phyloP scores from a whole-genome alignment of 1,139 yeast genomes.

The Yamadazyma buinensis region DNA sequence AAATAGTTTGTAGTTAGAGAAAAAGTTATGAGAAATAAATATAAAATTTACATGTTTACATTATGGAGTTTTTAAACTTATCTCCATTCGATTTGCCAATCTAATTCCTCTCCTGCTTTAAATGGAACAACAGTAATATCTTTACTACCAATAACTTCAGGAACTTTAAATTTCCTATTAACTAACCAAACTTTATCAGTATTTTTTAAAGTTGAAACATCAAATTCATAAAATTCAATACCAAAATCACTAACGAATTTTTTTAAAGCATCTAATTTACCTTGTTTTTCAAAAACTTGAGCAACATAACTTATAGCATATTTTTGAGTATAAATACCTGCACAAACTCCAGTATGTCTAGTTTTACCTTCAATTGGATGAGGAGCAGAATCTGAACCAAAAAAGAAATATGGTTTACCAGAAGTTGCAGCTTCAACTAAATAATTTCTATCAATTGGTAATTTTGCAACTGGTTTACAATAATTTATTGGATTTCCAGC shows the following conservation, averaged over 20 bases:
- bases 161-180: conserved; percentile 50
- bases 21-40: too few species aligned
- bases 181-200: conserved; percentile 51
- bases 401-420: conserved; percentile 90
- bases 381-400: conserved; percentile 98
- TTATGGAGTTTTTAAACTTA: too few species aligned
- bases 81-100: conserved; percentile 80
- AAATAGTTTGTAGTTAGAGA: too few species aligned
- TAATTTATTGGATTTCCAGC: conserved; percentile 93
- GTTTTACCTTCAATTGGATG: conserved; percentile 81
- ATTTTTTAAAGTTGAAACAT: conserved; percentile 25
- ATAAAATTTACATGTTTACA: too few species aligned
- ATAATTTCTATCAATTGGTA: conserved; percentile 80
- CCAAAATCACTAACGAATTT: conserved; percentile 79
- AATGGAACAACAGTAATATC: conserved; percentile 78
- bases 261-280: conserved; percentile 60
- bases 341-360: conserved; percentile 82
- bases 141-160: conserved; percentile 50
- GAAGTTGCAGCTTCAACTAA: conserved; percentile 84
- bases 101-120: conserved; percentile 70
- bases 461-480: conserved; percentile 97
- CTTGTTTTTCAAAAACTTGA: conserved; percentile 69
- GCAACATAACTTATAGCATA: conserved; percentile 82
- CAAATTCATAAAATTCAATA: conserved; percentile 60
- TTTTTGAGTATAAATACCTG: conserved; percentile 93